These are phyloP conservation scores for Spergularia azorica DNA, from an alignment of 179 eudicot species.

Conservation along the genomic window DNA sequence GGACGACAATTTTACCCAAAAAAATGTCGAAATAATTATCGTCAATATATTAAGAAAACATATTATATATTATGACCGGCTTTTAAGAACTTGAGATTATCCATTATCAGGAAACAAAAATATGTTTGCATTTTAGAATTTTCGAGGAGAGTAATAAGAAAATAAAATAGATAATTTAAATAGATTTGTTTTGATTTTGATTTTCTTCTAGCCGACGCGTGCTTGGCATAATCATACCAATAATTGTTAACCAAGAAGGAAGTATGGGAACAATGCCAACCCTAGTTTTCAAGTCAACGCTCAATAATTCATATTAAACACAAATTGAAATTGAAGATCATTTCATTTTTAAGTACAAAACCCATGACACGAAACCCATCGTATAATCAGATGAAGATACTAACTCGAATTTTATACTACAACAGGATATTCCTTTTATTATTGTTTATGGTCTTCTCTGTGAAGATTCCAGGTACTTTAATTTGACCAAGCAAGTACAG, in stretches of 20 bases:
- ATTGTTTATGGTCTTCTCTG: not conserved
- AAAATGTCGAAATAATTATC: no score
- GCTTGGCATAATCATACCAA: not conserved
- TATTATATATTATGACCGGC: no score
- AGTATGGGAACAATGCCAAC: conserved; percentile 4
- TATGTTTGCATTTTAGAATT: no score
- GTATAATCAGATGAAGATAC: conserved; percentile 19
- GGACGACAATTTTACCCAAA: no score
- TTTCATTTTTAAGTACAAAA: conserved; percentile 12
- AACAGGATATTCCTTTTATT: conserved; percentile 13
- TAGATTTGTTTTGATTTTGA: no score
- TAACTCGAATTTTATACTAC: not conserved
- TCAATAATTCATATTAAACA: conserved; percentile 19
- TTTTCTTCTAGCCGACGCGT: not conserved
- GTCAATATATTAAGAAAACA: no score
- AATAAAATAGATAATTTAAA: no score
- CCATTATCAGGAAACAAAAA: no score
- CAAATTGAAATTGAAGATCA: not conserved
- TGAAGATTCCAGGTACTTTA: not conserved
- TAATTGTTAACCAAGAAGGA: not conserved
- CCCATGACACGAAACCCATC: conserved; percentile 15
- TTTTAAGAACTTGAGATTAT: no score
- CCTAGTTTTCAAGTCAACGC: conserved; percentile 21
- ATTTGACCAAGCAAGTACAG: not conserved
- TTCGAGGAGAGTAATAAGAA: no score